phyloP scores from a whole-genome alignment of 495 filamentous ascomycete species.

The Chlorociboria aeruginascens region DNA sequence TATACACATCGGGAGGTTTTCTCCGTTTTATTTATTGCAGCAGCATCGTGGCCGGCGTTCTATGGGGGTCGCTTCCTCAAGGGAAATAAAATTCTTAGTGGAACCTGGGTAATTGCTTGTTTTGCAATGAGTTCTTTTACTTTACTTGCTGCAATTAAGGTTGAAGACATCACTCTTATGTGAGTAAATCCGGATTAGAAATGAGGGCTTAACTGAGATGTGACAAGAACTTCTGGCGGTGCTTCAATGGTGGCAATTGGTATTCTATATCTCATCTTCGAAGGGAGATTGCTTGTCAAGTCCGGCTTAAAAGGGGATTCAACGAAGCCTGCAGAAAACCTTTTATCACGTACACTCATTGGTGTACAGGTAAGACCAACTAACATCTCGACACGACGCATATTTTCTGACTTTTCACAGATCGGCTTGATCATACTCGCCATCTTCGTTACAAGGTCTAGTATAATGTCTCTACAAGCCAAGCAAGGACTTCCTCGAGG shows the following conservation, averaged over 20 bases:
- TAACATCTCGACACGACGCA: background rate
- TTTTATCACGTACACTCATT: constrained; percentile 17
- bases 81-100: constrained; percentile 47
- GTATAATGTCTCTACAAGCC: constrained; percentile 68
- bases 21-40: constrained; percentile 66
- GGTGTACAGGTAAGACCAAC: constrained; percentile 17
- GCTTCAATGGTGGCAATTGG: constrained; percentile 69
- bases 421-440: constrained; percentile 76
- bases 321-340: constrained; percentile 9
- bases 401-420: constrained; percentile 17
- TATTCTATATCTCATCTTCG: constrained; percentile 68
- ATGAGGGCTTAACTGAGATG: background rate
- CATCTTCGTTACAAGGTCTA: constrained; percentile 77
- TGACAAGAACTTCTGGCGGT: constrained; percentile 53
- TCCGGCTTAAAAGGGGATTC: constrained; percentile 12
- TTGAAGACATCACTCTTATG: constrained; percentile 69
- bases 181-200: constrained; percentile 30
- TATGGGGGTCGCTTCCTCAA: constrained; percentile 64
- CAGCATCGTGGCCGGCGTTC: constrained; percentile 62
- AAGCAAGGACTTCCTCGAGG: constrained; percentile 80
- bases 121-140: constrained; percentile 83
- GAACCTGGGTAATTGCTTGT: constrained; percentile 68
- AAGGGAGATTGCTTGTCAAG: constrained; percentile 51
- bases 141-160: constrained; percentile 73
- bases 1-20: constrained; percentile 88